Evolutionary conservation across 371 early-diverging fungal genomes (phyloP), one percentile per base, ranked within the genome.

Genomic region (Massospora cicadina): DNA sequence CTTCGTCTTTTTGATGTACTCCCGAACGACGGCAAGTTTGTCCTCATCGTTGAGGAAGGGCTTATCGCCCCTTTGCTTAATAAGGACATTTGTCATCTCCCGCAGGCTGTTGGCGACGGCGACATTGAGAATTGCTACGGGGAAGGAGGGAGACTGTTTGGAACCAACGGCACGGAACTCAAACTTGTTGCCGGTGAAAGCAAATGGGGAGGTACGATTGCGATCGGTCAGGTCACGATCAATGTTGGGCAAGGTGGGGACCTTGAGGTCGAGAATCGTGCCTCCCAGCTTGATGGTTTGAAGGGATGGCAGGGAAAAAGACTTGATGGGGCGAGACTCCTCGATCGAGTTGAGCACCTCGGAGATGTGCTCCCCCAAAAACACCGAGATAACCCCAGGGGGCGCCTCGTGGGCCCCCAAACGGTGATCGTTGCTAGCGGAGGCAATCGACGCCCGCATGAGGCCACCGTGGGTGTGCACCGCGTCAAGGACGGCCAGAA

Each of bases 91-190:
- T 60, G 81, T 72, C 63, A 95, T 82, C 58, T 86, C 86, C 64
- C 68, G 77, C 61, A 98, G 70, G 10, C 93, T 81, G 24, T 84
- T 82, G 28, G 96, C 87, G 53, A 96, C 94, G 54, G 92, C 91
- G 65, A 91, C 83, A 84, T 95, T 96, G 61, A 96, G 74, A 63
- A 95, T 71, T 0, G 90, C 87, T 62, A 93, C 85, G 27, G 96
- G 93, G 88, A 94, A 93, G 33, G 96, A 89, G 33, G 94, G 91
- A 26, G 92, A 91, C 78, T 93, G 95, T 82, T 93, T 94, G 68
- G 98, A 89, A 33, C 98, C 98, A 33, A 96, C 95, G 66, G 96
- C 95, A 77, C 98, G 89, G 93, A 96, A 98, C 80, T 98, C 98
- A 69, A 98, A 95, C 83, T 98, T 98, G 89, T 98, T 95, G 65